Evolutionary conservation across 2,329 filamentous ascomycete species (phyloP), one percentile per base, ranked within the genome.

Genomic region (Xenoacremonium recifei): DNA sequence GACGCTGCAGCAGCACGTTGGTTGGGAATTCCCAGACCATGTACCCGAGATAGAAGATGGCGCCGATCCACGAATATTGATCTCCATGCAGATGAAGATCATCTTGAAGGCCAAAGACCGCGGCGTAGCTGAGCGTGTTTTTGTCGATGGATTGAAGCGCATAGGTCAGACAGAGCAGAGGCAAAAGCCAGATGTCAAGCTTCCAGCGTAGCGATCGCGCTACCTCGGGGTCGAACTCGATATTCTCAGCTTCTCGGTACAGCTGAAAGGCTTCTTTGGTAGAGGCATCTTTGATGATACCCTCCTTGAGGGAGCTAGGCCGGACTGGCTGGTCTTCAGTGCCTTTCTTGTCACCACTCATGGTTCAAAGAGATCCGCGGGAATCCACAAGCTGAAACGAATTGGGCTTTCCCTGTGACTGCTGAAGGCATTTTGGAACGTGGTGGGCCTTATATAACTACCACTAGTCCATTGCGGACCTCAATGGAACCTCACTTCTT

Each of bases 11-110:
- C 7, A 44, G 12, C 37, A 64, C 51, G 45, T 64, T 66, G 5
- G 53, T 62, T 2, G 62, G 62, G 27, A 63, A 65, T 37, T 66
- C 63, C 33, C 60, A 62, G 17, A 54, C 45, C 30, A 67, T 52
- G 44, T 68, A 72, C 10, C 60, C 44, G 9, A 69, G 55, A 37
- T 68, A 73, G 47, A 71, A 71, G 12, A 70, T 59, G 2, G 64
- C 67, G 1, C 64, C 65, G 0, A 68, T 51, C 67, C 65, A 70
- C 2, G 57, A 63, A 44, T 69, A 71, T 31, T 71, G 55, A 2
- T 61, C 56, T 1, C 61, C 62, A 1, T 55, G 46, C 1, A 72
- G 55, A 6, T 55, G 40, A 11, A 69, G 55, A 27, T 68, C 64
- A 4, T 64, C 55, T 11, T 62, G 56, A 5, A 71, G 56, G 1